Base-by-base conservation (phyloP, 2,329 filamentous ascomycete species). In the Nothopassalora personata region DNA sequence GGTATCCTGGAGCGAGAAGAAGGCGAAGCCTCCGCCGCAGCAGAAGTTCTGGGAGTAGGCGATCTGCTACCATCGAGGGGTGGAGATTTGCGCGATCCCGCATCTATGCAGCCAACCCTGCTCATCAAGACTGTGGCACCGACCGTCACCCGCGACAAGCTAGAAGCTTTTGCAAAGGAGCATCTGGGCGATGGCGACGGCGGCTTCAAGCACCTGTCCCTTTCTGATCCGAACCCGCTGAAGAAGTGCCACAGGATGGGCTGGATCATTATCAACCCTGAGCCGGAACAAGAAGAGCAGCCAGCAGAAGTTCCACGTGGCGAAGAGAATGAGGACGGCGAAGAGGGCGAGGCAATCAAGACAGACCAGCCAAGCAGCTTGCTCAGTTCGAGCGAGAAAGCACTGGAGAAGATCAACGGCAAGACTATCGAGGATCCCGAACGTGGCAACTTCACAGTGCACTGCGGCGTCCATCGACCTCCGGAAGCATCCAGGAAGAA, bases 81-180 rank as follows among this genome's bases (percentile, higher is more conserved):
- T 30, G 90, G 89, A 52, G 93, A 97, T 64, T 83, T 97, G 54
- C 86, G 91, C 39, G 94, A 99, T 70, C 92, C 96, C 66, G 89
- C 88, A 52, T 83, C 94, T 33, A 86, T 88, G 65, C 91, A 96
- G 73, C 94, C 94, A 13, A 96, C 95, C 0, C 81, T 99, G 18
- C 84, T 99, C 50, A 97, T 99, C 80, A 99, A 99, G 79, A 99
- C 94, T 0, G 91, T 99, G 70, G 93, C 94, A 4, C 94, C 94
- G 7, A 96, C 95, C 60, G 94, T 99, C 63, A 96, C 91, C 69
- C 89, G 94, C 43, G 86, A 89, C 53, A 97, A 97, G 69, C 84
- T 99, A 19, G 94, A 99, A 74, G 86, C 86, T 2, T 97, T 97
- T 70, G 96, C 92, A 76, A 94, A 91, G 71, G 92, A 97, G 73